Evolutionary conservation across 148 eudicot genomes (phyloP), one percentile per base, ranked within the genome.

Genomic region (Rhododendron henanense): DNA sequence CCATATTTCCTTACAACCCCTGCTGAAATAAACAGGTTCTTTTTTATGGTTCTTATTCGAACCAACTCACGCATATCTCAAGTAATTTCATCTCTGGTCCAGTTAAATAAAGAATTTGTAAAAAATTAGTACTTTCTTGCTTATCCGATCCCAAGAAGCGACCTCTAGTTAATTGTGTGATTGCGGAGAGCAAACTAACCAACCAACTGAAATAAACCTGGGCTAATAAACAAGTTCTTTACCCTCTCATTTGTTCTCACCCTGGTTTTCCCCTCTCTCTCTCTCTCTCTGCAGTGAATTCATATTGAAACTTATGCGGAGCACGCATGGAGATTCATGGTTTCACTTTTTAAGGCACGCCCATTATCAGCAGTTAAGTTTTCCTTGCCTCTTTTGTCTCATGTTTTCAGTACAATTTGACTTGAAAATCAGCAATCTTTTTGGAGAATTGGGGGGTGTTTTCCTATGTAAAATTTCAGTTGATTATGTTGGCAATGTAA

Each of bases 341-440:
- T 74, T 83, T 82, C 37, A 28, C 10, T 45, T 63, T 86, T 39
- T 19, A 23, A 39, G 51, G 44, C n/a, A 83, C 10, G 31, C 67
- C 79, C 85, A 28, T n/a, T 69, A 35, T 45, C 61, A 74, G 33
- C 63, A 33, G 85, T 37, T 74, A 84, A 84, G 85, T 84, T 33
- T 73, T 50, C 11, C 13, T 45, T 45, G 69, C 13, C 45, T 39
- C 9, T 28, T 48, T 15, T 35, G 19, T 73, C 13, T 73, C 77
- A 4, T n/a, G 23, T n/a, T 28, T n/a, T 65, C 13, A 65, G 11
- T 65, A 2, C 0, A 8, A 9, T 10, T 65, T 9, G 71, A n/a
- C 71, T 9, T 10, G 71, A 65, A 65, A 23, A 65, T 9, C n/a
- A 65, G 71, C 71, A 2, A 23, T n/a, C 4, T 65, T 65, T n/a